A percentile compares a stretch with the other conserved stretches of the same genome.
Evolutionary conservation across 2,329 filamentous ascomycete genomes (phyloP).

Genomic region (Xylariomycetidae sp.): DNA sequence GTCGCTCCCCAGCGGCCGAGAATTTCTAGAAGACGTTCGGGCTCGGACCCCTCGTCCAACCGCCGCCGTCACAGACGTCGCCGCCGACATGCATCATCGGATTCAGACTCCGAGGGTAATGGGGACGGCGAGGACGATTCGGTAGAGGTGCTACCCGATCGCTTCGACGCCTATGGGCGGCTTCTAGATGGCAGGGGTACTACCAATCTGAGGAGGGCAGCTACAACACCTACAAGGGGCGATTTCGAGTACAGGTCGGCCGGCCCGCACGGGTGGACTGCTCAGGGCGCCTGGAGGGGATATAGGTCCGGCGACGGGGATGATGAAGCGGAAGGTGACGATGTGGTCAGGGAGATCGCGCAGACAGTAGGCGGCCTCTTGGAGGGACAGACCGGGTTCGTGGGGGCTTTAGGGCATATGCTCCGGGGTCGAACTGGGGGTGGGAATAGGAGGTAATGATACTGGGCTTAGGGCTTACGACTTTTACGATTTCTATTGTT

Average conservation of each 20-base stretch:
- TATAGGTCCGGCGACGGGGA: too few species aligned
- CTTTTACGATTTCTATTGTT: too few species aligned
- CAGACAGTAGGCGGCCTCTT: neutral
- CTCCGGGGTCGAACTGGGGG: too few species aligned
- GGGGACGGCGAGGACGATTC: conserved; percentile 15
- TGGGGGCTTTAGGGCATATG: neutral
- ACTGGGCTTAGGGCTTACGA: too few species aligned
- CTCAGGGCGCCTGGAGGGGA: neutral
- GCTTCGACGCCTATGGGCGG: conserved; percentile 24
- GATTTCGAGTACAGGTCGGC: neutral
- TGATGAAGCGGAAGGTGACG: too few species aligned
- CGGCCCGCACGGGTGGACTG: neutral
- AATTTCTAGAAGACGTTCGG: conserved; percentile 14
- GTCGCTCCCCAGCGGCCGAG: conserved; percentile 4
- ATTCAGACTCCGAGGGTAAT: too few species aligned
- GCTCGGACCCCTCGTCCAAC: conserved; percentile 17
- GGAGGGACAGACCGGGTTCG: neutral
- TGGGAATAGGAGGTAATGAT: too few species aligned
- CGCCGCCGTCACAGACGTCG: conserved; percentile 8
- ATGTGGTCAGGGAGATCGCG: neutral
- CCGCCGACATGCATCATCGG: conserved; percentile 5
- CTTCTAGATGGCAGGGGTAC: conserved; percentile 13
- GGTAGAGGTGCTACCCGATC: conserved; percentile 25
- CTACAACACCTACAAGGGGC: neutral
- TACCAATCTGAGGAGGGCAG: neutral